Conservation (phyloP, 2,329 filamentous ascomycete genomes). For the Dendryphion nanum region DNA sequence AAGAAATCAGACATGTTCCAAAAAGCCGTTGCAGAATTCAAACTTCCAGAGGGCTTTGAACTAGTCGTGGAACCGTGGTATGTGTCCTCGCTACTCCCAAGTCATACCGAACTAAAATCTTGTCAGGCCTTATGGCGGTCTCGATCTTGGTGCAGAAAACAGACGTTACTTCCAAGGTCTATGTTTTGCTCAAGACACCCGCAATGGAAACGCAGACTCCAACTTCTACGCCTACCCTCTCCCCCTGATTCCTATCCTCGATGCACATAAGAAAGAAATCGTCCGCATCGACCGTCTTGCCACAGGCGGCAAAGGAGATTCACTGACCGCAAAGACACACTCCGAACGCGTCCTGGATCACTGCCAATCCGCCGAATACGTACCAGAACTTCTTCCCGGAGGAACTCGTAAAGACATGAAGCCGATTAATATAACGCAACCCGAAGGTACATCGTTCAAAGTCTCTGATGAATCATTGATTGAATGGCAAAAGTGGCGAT, state of each 20-base stretch:
- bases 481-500: constrained; percentile 49
- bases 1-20: constrained; percentile 54
- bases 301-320: constrained; percentile 39
- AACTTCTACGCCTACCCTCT: constrained; percentile 43
- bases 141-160: constrained; percentile 47
- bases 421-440: constrained; percentile 71
- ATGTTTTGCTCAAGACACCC: constrained; percentile 51
- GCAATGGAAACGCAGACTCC: constrained; percentile 44
- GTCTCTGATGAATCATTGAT: constrained; percentile 48
- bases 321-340: constrained; percentile 39
- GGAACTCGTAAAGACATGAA: constrained; percentile 51
- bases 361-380: constrained; percentile 53
- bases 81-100: constrained; percentile 3
- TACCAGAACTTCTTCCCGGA: constrained; percentile 39
- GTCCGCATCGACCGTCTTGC: constrained; percentile 37
- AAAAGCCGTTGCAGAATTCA: constrained; percentile 50
- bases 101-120: neutral
- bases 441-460: constrained; percentile 65
- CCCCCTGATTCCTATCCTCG: constrained; percentile 38
- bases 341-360: constrained; percentile 44
- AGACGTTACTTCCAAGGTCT: constrained; percentile 55
- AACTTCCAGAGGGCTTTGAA: constrained; percentile 56
- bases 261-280: constrained; percentile 34
- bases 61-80: constrained; percentile 54
- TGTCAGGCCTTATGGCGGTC: constrained; percentile 52